These are phyloP conservation scores for Calocybe cyanea DNA, from an alignment of 768 basidiomycete species.

Conservation along the genomic window DNA sequence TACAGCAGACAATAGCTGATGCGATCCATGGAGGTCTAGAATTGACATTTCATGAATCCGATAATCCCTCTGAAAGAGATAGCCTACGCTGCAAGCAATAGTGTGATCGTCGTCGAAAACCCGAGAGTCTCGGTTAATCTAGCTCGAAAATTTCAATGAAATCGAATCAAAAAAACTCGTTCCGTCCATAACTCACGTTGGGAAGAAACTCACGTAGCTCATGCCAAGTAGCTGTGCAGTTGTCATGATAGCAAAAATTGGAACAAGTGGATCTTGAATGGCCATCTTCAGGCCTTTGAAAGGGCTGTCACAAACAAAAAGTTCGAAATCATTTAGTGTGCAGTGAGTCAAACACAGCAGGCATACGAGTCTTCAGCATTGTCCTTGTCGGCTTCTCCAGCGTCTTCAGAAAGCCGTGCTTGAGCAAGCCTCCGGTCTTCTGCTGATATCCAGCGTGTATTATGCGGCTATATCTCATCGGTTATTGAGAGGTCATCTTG, in stretches of 20 bases:
- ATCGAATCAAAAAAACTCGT: neutral
- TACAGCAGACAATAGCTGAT: conserved; percentile 42
- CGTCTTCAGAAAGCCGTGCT: conserved; percentile 63
- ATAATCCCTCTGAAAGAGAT: no score
- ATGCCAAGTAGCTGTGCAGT: conserved; percentile 49
- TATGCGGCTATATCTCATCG: conserved; percentile 42
- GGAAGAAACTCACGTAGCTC: conserved; percentile 61
- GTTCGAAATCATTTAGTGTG: no score
- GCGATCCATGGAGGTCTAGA: conserved; percentile 61
- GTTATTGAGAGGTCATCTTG: no score
- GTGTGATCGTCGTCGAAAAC: conserved; percentile 52
- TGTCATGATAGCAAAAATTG: conserved; percentile 49
- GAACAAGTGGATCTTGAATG: conserved; percentile 50
- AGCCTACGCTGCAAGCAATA: conserved; percentile 56
- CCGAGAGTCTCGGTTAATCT: conserved; percentile 60
- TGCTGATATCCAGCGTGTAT: conserved; percentile 55
- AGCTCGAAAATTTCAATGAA: neutral
- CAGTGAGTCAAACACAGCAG: neutral
- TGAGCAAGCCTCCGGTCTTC: conserved; percentile 55
- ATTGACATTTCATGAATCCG: neutral
- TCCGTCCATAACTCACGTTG: conserved; percentile 29
- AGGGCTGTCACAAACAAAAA: conserved; percentile 23
- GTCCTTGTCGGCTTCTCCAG: conserved; percentile 63
- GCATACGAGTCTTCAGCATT: conserved; percentile 52
- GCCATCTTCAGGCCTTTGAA: conserved; percentile 52